Base-by-base conservation (phyloP, 331 rosid species). In the Quercus phellos region DNA sequence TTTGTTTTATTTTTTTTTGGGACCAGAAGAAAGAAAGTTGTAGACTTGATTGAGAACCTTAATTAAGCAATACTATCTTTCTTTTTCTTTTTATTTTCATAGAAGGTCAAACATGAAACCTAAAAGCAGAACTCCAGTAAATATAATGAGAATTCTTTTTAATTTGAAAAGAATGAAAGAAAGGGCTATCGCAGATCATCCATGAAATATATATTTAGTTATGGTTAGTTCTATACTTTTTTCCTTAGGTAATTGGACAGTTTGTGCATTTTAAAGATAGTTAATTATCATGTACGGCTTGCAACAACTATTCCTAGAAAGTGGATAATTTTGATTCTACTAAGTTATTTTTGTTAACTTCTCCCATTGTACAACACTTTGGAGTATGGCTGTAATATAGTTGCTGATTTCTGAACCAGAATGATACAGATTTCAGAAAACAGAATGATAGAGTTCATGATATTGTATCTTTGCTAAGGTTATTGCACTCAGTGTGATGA, bases 401-500 rank as follows among this genome's bases (percentile, higher is more conserved):
- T 63, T 29, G 69, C 69, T 29, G 19, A 63, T 29, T 63, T 29
- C 10, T 60, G 68, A 60, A 26, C 68, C 68, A 60, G 17, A 60
- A 60, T 12, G 68, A 60, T 60, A 16, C 19, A 30, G 16, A 35
- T 13, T 27, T 30, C 69, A 1, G 38, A 63, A 10, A 29, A 16
- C 42, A 13, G 30, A 63, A 63, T 63, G 43, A 34, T 63, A 14
- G 17, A 27, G 42, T 63, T 29, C 69, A 63, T 63, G 43, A 11
- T 29, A 19, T 63, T 72, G 56, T 53, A 43, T 54, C 63, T 66
- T 74, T 6, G 32, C 22, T 35, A 73, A 63, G 72, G 64, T 71
- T 66, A 68, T 61, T 54, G 55, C 27, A 70, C 69, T 64, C 43
- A 76, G 67, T 60, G 18, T 74, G 79, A 79, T 76, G 81, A 26